Conservation (phyloP, 306 rosid genomes). For the Rosa lucieae region DNA sequence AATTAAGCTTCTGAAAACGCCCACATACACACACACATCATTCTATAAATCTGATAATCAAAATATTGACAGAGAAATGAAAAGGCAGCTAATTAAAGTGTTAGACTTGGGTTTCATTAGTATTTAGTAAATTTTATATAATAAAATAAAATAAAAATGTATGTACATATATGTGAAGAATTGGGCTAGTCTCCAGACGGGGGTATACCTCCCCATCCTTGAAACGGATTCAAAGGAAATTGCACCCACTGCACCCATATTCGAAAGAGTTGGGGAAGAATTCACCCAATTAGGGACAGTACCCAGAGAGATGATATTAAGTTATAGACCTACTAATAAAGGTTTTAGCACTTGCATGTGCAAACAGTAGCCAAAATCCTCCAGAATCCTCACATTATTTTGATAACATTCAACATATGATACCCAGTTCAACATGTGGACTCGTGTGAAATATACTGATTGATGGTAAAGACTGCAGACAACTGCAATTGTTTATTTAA, state of each 20-base stretch:
- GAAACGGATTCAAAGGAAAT: neutral
- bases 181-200: neutral
- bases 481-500: neutral
- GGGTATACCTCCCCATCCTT: neutral
- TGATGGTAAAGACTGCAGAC: neutral
- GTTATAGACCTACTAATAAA: too few species aligned
- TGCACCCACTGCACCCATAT: too few species aligned
- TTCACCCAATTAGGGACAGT: too few species aligned
- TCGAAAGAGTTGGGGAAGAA: too few species aligned
- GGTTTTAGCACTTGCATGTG: too few species aligned
- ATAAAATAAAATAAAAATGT: neutral
- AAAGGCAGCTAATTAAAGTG: neutral
- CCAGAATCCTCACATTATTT: neutral
- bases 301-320: too few species aligned
- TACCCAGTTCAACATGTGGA: neutral
- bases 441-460: neutral
- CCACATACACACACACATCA: too few species aligned
- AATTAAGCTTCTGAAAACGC: too few species aligned
- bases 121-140: neutral
- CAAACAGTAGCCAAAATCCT: too few species aligned
- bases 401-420: neutral
- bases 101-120: neutral
- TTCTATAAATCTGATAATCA: neutral
- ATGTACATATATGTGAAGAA: neutral
- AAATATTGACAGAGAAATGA: neutral